Base-by-base conservation (phyloP, 495 filamentous ascomycete species). In the Astrothelium subdiscretum region DNA sequence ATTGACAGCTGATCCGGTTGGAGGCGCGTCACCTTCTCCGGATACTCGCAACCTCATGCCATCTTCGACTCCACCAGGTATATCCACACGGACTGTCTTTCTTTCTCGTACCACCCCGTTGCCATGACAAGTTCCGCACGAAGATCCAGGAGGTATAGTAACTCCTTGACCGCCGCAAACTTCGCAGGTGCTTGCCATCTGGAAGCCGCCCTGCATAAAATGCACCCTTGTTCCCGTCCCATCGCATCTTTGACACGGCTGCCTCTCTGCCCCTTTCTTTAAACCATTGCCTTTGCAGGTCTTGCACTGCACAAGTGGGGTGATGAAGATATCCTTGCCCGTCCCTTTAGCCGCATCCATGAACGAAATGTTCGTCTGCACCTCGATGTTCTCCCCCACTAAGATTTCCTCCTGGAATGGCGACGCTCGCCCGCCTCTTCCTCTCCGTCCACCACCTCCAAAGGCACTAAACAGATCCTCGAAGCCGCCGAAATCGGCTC, bases 391-490 rank as follows among this genome's bases (percentile, higher is more conserved):
- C 58, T 96, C 89, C 48, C 94, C 94, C 31, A 95, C 85, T 63
- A 92, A 66, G 31, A 92, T 81, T 70, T 91, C 81, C 65, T 89
- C 85, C 65, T 86, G 79, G 74, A 92, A 94, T 8, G 85, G 85
- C 15, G 74, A 70, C 5, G 79, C 67, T 18, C 85, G 79, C 15
- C 82, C 74, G 12, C 86, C 78, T 32, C 73, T 74, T 13, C 79
- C 70, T 57, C 83, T 78, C 58, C 82, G 79, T 42, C 80, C 79
- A 40, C 83, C 84, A 61, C 87, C 87, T 12, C 85, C 79, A 68
- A 97, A 96, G 3, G 89, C 90, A 60, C 87, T 86, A 70, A 98
- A 97, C 4, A 97, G 77, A 76, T 97, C 94, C 67, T 97, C 94
- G 64, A 98, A 95, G 69, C 90, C 91, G 20, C 48, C 24, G 77